Conservation (phyloP, 768 basidiomycete species). For the Lentinula edodes region DNA sequence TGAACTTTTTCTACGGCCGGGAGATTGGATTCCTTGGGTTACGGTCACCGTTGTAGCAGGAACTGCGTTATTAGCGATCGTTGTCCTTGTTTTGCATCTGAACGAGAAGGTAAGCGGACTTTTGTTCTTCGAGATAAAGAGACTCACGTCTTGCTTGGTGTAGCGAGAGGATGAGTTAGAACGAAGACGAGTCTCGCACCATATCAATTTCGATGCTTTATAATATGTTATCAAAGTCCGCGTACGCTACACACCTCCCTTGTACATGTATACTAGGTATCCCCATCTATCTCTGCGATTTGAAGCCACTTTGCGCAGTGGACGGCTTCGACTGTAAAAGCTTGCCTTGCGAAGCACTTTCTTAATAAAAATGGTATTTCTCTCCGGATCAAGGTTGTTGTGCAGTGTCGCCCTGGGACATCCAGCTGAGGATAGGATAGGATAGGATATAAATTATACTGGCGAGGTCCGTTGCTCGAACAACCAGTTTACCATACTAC, state of each 20-base stretch:
- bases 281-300: too few relatives aligned
- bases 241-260: not conserved
- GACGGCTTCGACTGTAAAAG: too few relatives aligned
- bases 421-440: too few relatives aligned
- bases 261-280: not conserved
- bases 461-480: too few relatives aligned
- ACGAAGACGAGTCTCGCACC: constrained; percentile 80
- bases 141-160: constrained; percentile 7
- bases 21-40: constrained; percentile 98
- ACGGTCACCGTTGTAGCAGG: constrained; percentile 79
- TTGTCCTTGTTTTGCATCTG: constrained; percentile 83
- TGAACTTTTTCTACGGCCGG: constrained; percentile 87
- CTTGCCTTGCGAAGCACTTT: too few relatives aligned
- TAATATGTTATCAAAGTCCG: constrained; percentile 20
- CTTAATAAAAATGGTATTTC: too few relatives aligned
- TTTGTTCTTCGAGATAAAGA: constrained; percentile 16
- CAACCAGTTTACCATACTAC: too few relatives aligned
- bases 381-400: too few relatives aligned
- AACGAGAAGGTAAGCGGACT: constrained; percentile 72
- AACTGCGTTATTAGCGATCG: constrained; percentile 66
- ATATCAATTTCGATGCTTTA: constrained; percentile 96
- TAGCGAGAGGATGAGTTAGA: constrained; percentile 95
- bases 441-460: too few relatives aligned
- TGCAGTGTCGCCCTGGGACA: too few relatives aligned
- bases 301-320: too few relatives aligned